A percentile compares a stretch with the other conserved stretches of the same genome.
phyloP scores from a whole-genome alignment of 352 stramenopile genomes.

The Phytopythium litorale region DNA sequence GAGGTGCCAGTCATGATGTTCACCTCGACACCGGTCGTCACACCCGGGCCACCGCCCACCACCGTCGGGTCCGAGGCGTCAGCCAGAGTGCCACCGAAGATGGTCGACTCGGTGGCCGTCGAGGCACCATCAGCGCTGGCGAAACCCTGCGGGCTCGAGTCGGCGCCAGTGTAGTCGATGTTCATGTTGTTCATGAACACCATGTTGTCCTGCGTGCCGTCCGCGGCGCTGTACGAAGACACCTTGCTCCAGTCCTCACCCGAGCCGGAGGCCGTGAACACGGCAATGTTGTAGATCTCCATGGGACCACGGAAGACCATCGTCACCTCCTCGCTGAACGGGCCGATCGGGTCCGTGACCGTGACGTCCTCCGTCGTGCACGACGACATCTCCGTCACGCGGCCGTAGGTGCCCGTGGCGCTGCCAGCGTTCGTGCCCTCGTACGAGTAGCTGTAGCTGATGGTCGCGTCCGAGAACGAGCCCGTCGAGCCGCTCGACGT shows the following conservation, averaged over 20 bases:
- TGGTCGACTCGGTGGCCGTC: slow-evolving; percentile 25
- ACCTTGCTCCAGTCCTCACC: slow-evolving; percentile 35
- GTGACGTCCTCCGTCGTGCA: slow-evolving; percentile 35
- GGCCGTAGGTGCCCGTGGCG: slow-evolving; percentile 36
- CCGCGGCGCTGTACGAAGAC: slow-evolving; percentile 35
- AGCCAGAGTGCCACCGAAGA: slow-evolving; percentile 39
- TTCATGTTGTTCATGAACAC: slow-evolving; percentile 66
- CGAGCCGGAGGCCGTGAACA: slow-evolving; percentile 26
- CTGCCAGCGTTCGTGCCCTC: slow-evolving; percentile 28
- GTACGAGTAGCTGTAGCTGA: slow-evolving; percentile 46
- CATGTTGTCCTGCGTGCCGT: slow-evolving; percentile 35
- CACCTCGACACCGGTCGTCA: slow-evolving; percentile 62
- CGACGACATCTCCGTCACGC: slow-evolving; percentile 26
- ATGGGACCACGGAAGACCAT: slow-evolving; percentile 52
- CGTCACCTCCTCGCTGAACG: slow-evolving; percentile 42
- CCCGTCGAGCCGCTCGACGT: slow-evolving; percentile 12
- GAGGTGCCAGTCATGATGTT: slow-evolving; percentile 74
- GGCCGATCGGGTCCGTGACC: slow-evolving; percentile 31
- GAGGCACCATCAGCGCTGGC: slow-evolving; percentile 25
- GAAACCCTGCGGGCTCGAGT: slow-evolving; percentile 47
- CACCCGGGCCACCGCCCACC: slow-evolving; percentile 37
- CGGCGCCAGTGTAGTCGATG: slow-evolving; percentile 41
- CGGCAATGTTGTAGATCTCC: slow-evolving; percentile 52
- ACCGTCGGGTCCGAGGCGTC: slow-evolving; percentile 46
- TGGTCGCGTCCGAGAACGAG: slow-evolving; percentile 33